Base-by-base conservation (phyloP, 345 rosid species). In the Eucalyptus cladocalyx region DNA sequence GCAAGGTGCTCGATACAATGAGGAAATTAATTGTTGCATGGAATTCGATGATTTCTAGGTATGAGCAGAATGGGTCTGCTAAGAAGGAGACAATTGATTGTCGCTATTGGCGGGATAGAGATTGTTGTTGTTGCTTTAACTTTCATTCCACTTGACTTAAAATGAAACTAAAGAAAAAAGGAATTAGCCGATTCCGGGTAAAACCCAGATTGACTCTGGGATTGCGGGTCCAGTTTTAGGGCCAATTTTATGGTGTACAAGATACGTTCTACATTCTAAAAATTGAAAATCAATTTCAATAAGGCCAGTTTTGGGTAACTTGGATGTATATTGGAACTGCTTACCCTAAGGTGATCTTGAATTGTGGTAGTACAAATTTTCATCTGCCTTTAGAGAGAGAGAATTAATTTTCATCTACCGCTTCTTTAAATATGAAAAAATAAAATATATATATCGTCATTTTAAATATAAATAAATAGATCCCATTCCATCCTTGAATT, bases 41-140 rank as follows among this genome's bases (percentile, higher is more conserved):
- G 98, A 97, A 96, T 88, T 94, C 97, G 65, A 93, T 96, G 88
- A 90, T 97, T 90, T 97, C 97, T 2, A 95, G 97, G 23, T 95
- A 95, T 45, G 98, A 95, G 92, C 98, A 95, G 88, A 94, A 95
- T 67, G 99, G 98, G 72, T 87, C 88, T 81, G 95, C 92, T 19
- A 92, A 92, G 32, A 92, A 92, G 37, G 95, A 95, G 86, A 97
- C 97, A 16, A 88, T 95, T 89, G 86, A 80, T 14, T 2, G 72
- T 65, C 15, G 37, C 37, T 7, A n/a, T 65, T 65, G 72, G 72
- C 40, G 37, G 76, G 76, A 65, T n/a, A 8, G 11, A 30, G 69
- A 62, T 30, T 28, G 45, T 42, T 42, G 43, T 42, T 42, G 43
- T 62, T 12, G 16, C 8, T 62, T 30, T 62, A 28, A 62, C 16